Evolutionary conservation across 2,329 filamentous ascomycete species (phyloP).

Genomic region (Cladophialophora chaetospira): DNA sequence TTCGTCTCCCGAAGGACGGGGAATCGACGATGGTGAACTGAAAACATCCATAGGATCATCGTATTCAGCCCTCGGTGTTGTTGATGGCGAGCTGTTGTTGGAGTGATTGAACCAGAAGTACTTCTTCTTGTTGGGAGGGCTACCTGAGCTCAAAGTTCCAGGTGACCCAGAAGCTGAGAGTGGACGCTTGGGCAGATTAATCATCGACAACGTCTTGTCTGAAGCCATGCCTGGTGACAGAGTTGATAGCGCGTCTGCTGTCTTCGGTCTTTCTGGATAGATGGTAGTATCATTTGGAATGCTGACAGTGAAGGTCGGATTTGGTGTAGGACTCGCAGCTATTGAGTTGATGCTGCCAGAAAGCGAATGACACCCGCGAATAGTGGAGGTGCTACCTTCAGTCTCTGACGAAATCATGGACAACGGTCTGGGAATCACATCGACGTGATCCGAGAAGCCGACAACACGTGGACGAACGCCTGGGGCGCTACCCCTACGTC

Average conservation of each 20-base stretch:
- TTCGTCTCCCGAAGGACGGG: conserved; percentile 20
- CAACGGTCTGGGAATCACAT: conserved; percentile 79
- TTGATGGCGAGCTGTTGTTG: conserved; percentile 37
- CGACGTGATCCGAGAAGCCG: conserved; percentile 80
- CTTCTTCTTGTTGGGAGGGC: conserved; percentile 35
- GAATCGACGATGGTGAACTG: background rate
- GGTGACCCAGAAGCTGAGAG: conserved; percentile 43
- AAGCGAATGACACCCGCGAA: conserved; percentile 69
- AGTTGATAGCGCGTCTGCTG: conserved; percentile 41
- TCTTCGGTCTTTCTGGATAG: conserved; percentile 44
- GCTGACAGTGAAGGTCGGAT: conserved; percentile 36
- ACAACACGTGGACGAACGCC: conserved; percentile 62
- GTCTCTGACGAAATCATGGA: conserved; percentile 85
- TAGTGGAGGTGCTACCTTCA: conserved; percentile 71
- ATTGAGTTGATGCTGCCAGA: conserved; percentile 80
- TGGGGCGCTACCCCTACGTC: conserved; percentile 39
- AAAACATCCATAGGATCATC: conserved; percentile 27
- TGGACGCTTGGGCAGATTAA: conserved; percentile 41
- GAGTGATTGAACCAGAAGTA: conserved; percentile 37
- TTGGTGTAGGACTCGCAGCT: conserved; percentile 54
- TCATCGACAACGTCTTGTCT: conserved; percentile 33
- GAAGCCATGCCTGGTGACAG: conserved; percentile 33
- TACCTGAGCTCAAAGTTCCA: conserved; percentile 25
- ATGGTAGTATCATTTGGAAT: conserved; percentile 24
- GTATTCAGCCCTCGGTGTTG: conserved; percentile 36